Evolutionary conservation across 2,329 filamentous ascomycete genomes (phyloP).

Genomic region (Cladorrhinum sp.): DNA sequence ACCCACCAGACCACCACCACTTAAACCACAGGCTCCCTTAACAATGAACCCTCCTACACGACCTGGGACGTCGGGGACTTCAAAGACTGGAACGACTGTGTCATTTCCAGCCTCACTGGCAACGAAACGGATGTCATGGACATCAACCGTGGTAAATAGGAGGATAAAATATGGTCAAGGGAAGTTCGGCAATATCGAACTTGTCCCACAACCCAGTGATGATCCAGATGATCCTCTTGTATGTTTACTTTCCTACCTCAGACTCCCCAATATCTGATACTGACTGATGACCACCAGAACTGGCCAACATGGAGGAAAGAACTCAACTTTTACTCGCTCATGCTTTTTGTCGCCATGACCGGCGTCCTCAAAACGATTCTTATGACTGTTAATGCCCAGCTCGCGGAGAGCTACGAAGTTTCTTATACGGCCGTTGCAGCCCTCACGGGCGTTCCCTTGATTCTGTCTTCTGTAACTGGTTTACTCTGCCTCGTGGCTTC

Average conservation of each 20-base stretch:
- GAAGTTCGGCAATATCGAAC: slow-evolving; percentile 42
- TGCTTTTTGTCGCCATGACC: slow-evolving; percentile 46
- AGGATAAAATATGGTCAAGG: slow-evolving; percentile 48
- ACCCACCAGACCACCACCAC: slow-evolving; percentile 17
- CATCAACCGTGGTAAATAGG: slow-evolving; percentile 34
- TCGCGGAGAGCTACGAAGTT: slow-evolving; percentile 42
- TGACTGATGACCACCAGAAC: slow-evolving; percentile 40
- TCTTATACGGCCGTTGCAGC: slow-evolving; percentile 48
- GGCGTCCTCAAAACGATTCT: slow-evolving; percentile 55
- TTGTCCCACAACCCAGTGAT: slow-evolving; percentile 55
- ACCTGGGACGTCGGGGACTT: slow-evolving; percentile 24
- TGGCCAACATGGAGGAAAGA: slow-evolving; percentile 56
- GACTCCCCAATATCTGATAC: not conserved
- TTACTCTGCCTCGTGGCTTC: slow-evolving; percentile 42
- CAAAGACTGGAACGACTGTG: slow-evolving; percentile 12
- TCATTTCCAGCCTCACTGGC: slow-evolving; percentile 34
- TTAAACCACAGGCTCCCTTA: slow-evolving; percentile 22
- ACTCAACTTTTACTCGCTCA: slow-evolving; percentile 45
- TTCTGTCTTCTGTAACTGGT: slow-evolving; percentile 47
- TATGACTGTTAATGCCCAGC: slow-evolving; percentile 44
- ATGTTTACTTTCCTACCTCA: slow-evolving; percentile 25
- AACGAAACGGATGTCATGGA: slow-evolving; percentile 37
- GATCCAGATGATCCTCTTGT: slow-evolving; percentile 54
- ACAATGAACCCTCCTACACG: slow-evolving; percentile 28
- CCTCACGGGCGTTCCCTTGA: slow-evolving; percentile 52